Conservation (phyloP, 805 yeast genomes). For the Phaffomyces thermotolerans region DNA sequence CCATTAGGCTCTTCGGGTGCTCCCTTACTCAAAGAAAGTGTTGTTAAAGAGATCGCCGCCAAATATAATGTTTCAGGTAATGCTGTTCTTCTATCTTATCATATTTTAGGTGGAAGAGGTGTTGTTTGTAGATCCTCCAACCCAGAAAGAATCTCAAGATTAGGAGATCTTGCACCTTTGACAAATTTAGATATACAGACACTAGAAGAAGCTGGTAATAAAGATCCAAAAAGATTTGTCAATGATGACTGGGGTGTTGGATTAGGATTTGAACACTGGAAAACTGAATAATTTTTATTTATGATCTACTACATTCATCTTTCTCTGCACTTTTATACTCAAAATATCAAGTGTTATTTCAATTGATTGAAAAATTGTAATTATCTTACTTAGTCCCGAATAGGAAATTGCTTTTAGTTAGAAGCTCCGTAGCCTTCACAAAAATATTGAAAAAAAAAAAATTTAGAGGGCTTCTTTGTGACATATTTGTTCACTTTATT, state of each 20-base stretch:
- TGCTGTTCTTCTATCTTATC: constrained; percentile 57
- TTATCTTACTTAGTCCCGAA: too few species aligned
- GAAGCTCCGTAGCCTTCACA: not conserved
- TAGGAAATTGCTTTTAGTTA: too few species aligned
- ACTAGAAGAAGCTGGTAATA: constrained; percentile 27
- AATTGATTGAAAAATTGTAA: too few species aligned
- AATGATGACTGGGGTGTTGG: constrained; percentile 21
- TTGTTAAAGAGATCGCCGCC: constrained; percentile 45
- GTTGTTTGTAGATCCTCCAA: constrained; percentile 69
- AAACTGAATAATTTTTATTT: not conserved
- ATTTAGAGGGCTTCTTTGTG: too few species aligned
- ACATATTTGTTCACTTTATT: too few species aligned
- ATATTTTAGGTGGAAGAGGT: constrained; percentile 52
- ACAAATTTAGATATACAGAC: constrained; percentile 34
- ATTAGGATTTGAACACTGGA: constrained; percentile 16
- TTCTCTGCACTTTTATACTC: not conserved
- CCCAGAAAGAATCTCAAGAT: constrained; percentile 46
- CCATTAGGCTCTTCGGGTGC: constrained; percentile 64
- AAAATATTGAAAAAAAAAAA: not conserved
- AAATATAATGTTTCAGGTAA: constrained; percentile 47
- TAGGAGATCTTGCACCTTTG: constrained; percentile 32
- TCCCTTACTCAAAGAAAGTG: constrained; percentile 47
- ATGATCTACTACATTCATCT: not conserved
- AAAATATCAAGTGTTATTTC: too few species aligned
- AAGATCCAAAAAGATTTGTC: constrained; percentile 27